Evolutionary conservation across 139 green algal species (phyloP), one percentile per base, ranked within the genome.

Genomic region (Tetradesmus obliquus): DNA sequence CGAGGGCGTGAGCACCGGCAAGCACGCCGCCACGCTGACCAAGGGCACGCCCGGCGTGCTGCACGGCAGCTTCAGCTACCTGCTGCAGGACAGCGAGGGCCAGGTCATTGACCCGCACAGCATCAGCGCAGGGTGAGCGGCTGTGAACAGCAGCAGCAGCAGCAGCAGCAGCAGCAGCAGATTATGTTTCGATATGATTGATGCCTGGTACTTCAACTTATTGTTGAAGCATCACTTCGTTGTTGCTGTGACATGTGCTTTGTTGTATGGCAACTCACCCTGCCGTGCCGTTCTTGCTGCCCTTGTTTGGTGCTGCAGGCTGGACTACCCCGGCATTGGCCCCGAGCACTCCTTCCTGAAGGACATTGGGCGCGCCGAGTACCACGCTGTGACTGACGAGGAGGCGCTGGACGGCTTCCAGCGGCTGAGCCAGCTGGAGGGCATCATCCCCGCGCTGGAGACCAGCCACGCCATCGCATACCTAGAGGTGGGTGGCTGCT

Each of bases 91-190:
- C 91, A 93, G 95, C 24, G 98, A 99, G 79, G 98, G 98, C 19
- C 98, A 99, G 96, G 96, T 99, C 93, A 97, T 99, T 20, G 98
- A 99, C 95, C 98, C 98, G 7, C 98, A 99, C 97, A 99, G 96
- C 87, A 99, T 99, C 92, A 98, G 94, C 79, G 98, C 98, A 20
- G 98, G 98, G 95, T 98, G 88, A 95, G 94, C 10, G 32, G 2
- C 69, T 79, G 87, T 22, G 88, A 84, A 15, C 83, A 82, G 17
- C 51, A 17, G 17, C 19, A 62, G 81, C 32, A 45, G 32, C 32
- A 45, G 74, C 74, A 79, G 32, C 32, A 19, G 17, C 19, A 19
- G 15, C 19, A 19, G 19, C 69, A 79, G 69, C 17, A 79, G 69
- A 79, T n/a, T 79, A n/a, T 79, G 69, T 79, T 79, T 45, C 32